Conservation (phyloP, 208 protist species). For the Trypanosoma caninum region DNA sequence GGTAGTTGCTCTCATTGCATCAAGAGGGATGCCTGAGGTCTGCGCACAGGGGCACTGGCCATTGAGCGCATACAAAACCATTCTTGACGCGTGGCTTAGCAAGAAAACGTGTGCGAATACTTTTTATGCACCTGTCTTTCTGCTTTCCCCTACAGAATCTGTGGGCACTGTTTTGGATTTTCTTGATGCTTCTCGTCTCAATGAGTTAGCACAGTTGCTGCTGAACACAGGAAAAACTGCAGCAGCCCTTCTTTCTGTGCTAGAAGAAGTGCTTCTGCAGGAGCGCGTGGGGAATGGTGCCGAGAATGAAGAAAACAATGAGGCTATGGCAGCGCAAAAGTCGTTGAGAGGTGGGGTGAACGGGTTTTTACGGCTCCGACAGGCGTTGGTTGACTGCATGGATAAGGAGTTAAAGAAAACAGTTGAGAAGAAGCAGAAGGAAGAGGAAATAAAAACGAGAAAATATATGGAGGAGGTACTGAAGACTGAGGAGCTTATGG, state of each 20-base stretch:
- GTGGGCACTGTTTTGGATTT: constrained; percentile 8
- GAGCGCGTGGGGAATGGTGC: neutral
- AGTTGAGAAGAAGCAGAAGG: constrained; percentile 11
- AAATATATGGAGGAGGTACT: constrained; percentile 21
- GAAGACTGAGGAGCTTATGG: constrained; percentile 2
- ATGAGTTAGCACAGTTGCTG: constrained; percentile 2
- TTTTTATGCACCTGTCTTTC: constrained; percentile 5
- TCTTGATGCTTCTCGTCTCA: constrained; percentile 1
- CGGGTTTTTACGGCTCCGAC: constrained; percentile 5
- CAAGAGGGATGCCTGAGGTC: constrained; percentile 10
- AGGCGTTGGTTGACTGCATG: neutral
- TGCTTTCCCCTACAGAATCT: constrained; percentile 8
- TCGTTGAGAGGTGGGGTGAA: neutral
- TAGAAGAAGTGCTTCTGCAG: neutral
- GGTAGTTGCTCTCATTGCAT: constrained; percentile 11
- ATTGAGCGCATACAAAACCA: neutral
- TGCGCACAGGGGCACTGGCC: neutral
- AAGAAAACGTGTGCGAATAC: neutral
- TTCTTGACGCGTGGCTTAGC: constrained; percentile 17
- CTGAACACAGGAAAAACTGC: neutral
- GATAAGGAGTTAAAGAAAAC: neutral
- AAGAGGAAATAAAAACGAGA: constrained; percentile 13
- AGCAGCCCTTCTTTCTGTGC: neutral
- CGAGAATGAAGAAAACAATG: neutral
- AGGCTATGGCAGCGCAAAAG: neutral